These are phyloP conservation scores for Euphrasia arctica DNA, from an alignment of 305 asterid species.

Conservation along the genomic window DNA sequence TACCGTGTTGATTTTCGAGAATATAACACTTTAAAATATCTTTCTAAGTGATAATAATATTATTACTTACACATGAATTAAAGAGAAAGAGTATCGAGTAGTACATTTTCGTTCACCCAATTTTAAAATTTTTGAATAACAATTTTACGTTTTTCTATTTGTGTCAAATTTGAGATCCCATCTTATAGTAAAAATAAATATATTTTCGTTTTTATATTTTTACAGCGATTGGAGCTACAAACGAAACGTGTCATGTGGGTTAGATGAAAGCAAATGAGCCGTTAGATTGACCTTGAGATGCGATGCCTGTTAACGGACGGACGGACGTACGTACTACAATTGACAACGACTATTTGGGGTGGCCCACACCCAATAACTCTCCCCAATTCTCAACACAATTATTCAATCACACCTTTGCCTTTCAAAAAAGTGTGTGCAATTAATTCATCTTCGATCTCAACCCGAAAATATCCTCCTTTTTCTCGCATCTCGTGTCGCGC, in stretches of 20 bases:
- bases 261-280: conserved; percentile 3
- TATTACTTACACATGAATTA: no score
- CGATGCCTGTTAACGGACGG: not conserved
- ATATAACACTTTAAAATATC: no score
- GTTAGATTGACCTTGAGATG: conserved; percentile 25
- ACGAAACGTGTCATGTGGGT: conserved; percentile 14
- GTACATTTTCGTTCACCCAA: no score
- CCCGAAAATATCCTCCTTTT: conserved; percentile 22
- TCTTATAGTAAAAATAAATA: no score
- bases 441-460: conserved; percentile 1
- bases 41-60: no score
- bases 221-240: not conserved
- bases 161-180: no score
- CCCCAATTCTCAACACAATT: conserved; percentile 24
- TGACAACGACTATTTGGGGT: conserved; percentile 25
- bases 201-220: not conserved
- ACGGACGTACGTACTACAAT: conserved; percentile 16
- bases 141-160: no score
- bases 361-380: conserved; percentile 10
- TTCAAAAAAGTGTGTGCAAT: conserved; percentile 27
- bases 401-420: conserved; percentile 12
- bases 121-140: no score
- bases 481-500: conserved; percentile 25
- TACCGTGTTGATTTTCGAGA: no score
- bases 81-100: no score